Percentiles rank a stretch among this genome's conserved stretches.
These are phyloP conservation scores for Dillenia turbinata DNA, from an alignment of 164 flowering plant genomes.

Conservation along the genomic window DNA sequence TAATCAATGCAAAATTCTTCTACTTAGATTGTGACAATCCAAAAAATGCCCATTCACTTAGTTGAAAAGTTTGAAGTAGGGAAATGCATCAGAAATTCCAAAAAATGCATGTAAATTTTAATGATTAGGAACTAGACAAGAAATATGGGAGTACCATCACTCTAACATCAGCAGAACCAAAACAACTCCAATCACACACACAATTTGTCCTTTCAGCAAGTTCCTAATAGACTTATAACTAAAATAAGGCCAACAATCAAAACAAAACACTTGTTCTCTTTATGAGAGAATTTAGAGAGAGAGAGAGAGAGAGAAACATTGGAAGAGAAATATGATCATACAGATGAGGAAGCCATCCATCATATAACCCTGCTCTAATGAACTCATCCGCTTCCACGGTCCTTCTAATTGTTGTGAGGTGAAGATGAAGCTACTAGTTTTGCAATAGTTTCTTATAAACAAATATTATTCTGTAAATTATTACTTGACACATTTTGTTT, in stretches of 20 bases:
- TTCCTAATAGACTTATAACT: constrained; percentile 76
- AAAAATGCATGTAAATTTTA: background rate
- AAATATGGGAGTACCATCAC: constrained; percentile 67
- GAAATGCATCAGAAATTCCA: constrained; percentile 1
- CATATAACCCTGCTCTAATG: constrained; percentile 95
- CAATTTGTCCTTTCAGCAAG: constrained; percentile 95
- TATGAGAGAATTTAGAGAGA: background rate
- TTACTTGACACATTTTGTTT: no score
- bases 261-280: background rate
- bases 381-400: constrained; percentile 95
- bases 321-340: constrained; percentile 22
- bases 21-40: no score
- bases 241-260: no score
- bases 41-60: no score
- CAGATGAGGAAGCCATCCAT: constrained; percentile 99
- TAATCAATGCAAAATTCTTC: constrained; percentile 46
- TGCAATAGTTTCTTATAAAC: constrained; percentile 68
- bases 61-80: background rate
- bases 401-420: constrained; percentile 76
- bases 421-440: constrained; percentile 94
- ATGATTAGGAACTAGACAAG: background rate
- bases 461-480: no score
- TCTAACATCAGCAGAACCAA: constrained; percentile 95
- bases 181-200: constrained; percentile 95
- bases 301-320: background rate